Evolutionary conservation across 129 eudicot genomes (phyloP).

Genomic region (Lactuca sativa): DNA sequence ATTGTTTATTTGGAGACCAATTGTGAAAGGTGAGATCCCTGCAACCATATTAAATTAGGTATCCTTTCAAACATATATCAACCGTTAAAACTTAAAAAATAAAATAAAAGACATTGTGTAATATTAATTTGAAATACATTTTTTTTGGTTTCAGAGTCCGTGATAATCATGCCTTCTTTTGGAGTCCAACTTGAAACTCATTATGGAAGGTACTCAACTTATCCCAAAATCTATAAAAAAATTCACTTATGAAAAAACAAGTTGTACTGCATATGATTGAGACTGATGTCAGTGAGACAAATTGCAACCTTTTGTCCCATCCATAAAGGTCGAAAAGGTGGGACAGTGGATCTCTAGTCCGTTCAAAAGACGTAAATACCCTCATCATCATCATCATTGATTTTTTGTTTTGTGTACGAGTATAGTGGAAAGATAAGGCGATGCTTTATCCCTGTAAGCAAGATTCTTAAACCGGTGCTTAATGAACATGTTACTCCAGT

Average conservation of each 20-base stretch:
- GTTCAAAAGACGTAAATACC: not conserved
- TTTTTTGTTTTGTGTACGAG: not conserved
- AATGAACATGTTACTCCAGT: slow-evolving; percentile 76
- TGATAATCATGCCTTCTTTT: slow-evolving; percentile 72
- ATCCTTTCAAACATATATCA: not conserved
- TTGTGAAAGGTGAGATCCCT: slow-evolving; percentile 44
- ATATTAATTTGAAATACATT: not conserved
- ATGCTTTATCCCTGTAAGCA: slow-evolving; percentile 60
- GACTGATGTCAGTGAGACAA: no score
- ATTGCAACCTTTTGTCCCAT: no score
- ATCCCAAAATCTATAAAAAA: no score
- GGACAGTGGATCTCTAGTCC: not conserved
- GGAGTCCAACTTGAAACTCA: slow-evolving; percentile 95
- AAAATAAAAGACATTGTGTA: not conserved
- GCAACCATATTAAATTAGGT: no score
- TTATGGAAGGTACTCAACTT: slow-evolving; percentile 21
- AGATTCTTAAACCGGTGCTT: slow-evolving; percentile 72
- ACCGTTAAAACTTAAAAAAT: slow-evolving; percentile 1
- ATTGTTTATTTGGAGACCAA: slow-evolving; percentile 35
- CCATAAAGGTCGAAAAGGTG: no score
- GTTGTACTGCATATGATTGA: no score
- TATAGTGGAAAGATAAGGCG: slow-evolving; percentile 57
- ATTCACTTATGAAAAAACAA: no score
- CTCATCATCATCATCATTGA: no score
- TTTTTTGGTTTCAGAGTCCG: slow-evolving; percentile 58